Evolutionary conservation across 176 grass and related monocot genomes (phyloP).

Genomic region (Rhipidocladum racemiflorum): DNA sequence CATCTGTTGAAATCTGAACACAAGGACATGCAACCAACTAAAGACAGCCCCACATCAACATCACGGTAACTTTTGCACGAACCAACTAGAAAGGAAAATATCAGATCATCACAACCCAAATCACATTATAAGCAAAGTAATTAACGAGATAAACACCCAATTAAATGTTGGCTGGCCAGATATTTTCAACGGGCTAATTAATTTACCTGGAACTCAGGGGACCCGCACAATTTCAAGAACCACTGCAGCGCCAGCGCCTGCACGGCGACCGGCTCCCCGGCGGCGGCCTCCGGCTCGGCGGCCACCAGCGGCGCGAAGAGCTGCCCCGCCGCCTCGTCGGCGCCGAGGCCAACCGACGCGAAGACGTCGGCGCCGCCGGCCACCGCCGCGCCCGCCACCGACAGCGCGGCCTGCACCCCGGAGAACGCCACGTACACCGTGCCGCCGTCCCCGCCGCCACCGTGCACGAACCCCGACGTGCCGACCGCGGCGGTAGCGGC

Average conservation of each 20-base stretch:
- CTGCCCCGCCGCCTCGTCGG: slow-evolving; percentile 13
- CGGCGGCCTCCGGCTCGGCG: slow-evolving; percentile 43
- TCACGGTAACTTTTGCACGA: slow-evolving; percentile 27
- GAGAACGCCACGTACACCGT: slow-evolving; percentile 73
- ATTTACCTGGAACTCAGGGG: slow-evolving; percentile 79
- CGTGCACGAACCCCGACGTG: slow-evolving; percentile 30
- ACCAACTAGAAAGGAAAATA: slow-evolving; percentile 21
- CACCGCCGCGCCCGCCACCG: slow-evolving; percentile 3
- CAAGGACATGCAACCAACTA: slow-evolving; percentile 32
- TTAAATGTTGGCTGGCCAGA: background rate
- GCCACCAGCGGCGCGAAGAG: slow-evolving; percentile 59
- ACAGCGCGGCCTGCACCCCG: slow-evolving; percentile 38
- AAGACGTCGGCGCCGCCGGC: slow-evolving; percentile 33
- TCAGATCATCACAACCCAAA: slow-evolving; percentile 18
- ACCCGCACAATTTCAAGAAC: slow-evolving; percentile 50
- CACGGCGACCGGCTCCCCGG: slow-evolving; percentile 54
- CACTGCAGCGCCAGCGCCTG: slow-evolving; percentile 59
- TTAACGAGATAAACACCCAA: slow-evolving; percentile 7
- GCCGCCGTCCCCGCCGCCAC: slow-evolving; percentile 20
- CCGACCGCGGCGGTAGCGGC: slow-evolving; percentile 24
- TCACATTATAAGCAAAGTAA: background rate
- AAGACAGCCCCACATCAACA: slow-evolving; percentile 23
- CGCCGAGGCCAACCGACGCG: slow-evolving; percentile 36
- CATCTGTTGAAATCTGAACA: slow-evolving; percentile 28
- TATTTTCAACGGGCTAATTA: slow-evolving; percentile 20